Evolutionary conservation across 768 basidiomycete species (phyloP), one percentile per base, ranked within the genome.

Genomic region (Kwoniella botswanensis): DNA sequence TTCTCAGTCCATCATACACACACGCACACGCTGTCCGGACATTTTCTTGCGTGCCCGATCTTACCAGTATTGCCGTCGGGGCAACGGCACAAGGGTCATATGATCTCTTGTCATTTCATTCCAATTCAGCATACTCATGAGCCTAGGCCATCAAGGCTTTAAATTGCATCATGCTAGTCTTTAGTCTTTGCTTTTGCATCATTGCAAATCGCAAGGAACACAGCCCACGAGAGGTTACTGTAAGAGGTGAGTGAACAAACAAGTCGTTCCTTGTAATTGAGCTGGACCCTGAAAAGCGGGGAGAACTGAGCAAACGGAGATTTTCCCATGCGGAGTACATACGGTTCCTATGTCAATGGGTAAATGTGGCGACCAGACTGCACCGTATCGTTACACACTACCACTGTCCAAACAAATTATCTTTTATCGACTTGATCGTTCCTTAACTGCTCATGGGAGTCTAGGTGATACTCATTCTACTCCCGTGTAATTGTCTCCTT

Each of bases 271-370:
- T 60, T 35, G 22, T 1, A n/a, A 42, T 43, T 50, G 46, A 35
- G 35, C 7, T 18, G 4, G 4, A n/a, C 59, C 59, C 59, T 60
- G 59, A 60, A 60, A 60, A 42, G 59, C 59, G 59, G 59, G 59
- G 59, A 60, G 59, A 21, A 50, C 46, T 6, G 46, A 50, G 12
- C 18, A 11, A 18, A 4, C 59, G 59, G 59, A 60, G 35, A 60
- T 60, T 60, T 11, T 12, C 43, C n/a, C 35, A 50, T 50, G 46
- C 46, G 46, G 46, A 50, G 46, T 50, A 50, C 18, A 18, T 15
- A 50, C 18, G 46, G 12, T 13, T 13, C 13, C 12, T 15, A 50
- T 15, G 46, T 13, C 1, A 50, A 50, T 17, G 46, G 46, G 46
- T 50, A 50, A 50, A 50, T 50, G 46, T 50, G 46, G 46, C 46